Conservation (phyloP, 345 rosid genomes). For the Geranium brycei region DNA sequence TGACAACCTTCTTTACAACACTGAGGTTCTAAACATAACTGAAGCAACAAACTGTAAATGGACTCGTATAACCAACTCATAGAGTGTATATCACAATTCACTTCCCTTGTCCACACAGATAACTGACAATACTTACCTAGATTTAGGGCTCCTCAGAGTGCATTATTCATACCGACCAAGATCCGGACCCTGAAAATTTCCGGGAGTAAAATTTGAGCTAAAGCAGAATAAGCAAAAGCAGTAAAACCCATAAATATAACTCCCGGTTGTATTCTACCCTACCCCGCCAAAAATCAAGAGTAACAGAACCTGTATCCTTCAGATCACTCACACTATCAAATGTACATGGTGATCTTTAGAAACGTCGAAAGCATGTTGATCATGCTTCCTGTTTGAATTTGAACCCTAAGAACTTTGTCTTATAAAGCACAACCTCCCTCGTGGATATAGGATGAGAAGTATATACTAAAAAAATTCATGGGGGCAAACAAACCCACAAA, state of each 20-base stretch:
- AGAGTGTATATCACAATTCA: conserved; percentile 3
- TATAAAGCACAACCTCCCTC: not conserved
- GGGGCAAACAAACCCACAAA: not conserved
- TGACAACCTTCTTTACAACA: conserved; percentile 9
- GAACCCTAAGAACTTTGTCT: not conserved
- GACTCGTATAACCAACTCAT: not conserved
- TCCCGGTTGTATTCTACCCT: conserved; percentile 3
- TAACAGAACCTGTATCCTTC: conserved; percentile 5
- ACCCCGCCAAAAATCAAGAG: conserved; percentile 4
- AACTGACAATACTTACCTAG: conserved; percentile 23
- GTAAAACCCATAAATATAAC: conserved; percentile 9
- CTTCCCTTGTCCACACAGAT: conserved; percentile 9
- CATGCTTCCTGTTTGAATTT: not conserved
- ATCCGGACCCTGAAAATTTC: conserved; percentile 38
- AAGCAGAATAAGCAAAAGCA: conserved; percentile 9
- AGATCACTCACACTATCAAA: not conserved
- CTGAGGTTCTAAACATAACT: conserved; percentile 5
- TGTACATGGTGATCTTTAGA: not conserved
- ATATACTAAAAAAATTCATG: not conserved
- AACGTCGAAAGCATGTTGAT: not conserved
- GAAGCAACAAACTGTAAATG: conserved; percentile 6
- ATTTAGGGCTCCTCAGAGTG: conserved; percentile 13
- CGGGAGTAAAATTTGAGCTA: conserved; percentile 21
- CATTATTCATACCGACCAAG: conserved; percentile 30
- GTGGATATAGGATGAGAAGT: not conserved